Percentiles rank a stretch among this genome's conserved stretches.
Conservation (phyloP, 192 early-diverging fungal species). For the Mortierella claussenii region DNA sequence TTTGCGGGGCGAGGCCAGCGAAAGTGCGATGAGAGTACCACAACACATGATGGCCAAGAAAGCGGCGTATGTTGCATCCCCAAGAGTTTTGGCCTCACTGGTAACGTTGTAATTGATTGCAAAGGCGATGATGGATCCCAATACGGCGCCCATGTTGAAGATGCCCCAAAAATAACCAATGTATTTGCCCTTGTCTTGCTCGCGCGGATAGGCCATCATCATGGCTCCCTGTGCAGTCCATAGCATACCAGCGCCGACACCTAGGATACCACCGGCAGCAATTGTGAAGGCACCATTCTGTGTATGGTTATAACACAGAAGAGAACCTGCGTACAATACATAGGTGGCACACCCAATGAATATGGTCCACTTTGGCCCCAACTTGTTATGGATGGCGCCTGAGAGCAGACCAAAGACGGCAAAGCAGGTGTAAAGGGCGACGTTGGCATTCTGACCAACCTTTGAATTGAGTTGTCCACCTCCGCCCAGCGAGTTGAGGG, state of each 20-base stretch:
- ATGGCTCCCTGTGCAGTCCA: constrained; percentile 81
- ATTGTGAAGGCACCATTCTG: constrained; percentile 66
- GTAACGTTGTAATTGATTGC: constrained; percentile 69
- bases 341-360: constrained; percentile 72
- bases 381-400: constrained; percentile 77
- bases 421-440: constrained; percentile 78
- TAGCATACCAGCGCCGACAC: constrained; percentile 79
- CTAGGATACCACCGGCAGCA: constrained; percentile 77
- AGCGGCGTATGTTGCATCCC: constrained; percentile 75
- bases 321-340: constrained; percentile 80
- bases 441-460: constrained; percentile 73
- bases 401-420: constrained; percentile 76
- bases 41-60: constrained; percentile 73
- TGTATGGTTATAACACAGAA: constrained; percentile 70
- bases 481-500: constrained; percentile 66
- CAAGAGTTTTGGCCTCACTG: constrained; percentile 53
- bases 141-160: constrained; percentile 78
- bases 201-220: constrained; percentile 66
- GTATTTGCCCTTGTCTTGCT: constrained; percentile 72
- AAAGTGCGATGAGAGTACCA: constrained; percentile 64
- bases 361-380: constrained; percentile 73
- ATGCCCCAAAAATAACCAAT: constrained; percentile 88
- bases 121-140: constrained; percentile 78
- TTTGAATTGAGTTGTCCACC: constrained; percentile 67
- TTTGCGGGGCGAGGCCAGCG: constrained; percentile 59